Conservation (phyloP, 345 rosid species). For the Brassica nigra region DNA sequence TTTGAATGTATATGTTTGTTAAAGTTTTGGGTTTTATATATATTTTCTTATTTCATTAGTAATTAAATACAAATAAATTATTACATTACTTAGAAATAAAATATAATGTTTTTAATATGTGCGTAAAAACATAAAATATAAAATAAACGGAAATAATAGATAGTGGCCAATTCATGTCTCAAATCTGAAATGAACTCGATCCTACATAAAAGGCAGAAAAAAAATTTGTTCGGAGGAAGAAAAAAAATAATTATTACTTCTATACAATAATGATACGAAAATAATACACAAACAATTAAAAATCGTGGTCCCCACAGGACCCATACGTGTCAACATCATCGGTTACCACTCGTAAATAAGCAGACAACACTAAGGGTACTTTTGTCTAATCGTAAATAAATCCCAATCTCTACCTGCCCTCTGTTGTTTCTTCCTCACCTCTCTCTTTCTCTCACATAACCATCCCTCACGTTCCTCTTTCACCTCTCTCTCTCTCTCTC, state of each 20-base stretch:
- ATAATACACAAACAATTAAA: neutral
- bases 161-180: neutral
- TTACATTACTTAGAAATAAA: too few relatives aligned
- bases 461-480: constrained; percentile 30
- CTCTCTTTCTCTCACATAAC: constrained; percentile 17
- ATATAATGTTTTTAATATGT: too few relatives aligned
- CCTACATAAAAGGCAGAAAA: neutral
- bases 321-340: constrained; percentile 28
- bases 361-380: constrained; percentile 8
- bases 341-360: constrained; percentile 34
- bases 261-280: neutral
- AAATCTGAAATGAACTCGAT: neutral
- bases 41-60: too few relatives aligned
- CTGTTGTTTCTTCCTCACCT: constrained; percentile 32
- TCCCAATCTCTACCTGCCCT: constrained; percentile 41
- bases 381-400: constrained; percentile 13
- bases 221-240: neutral
- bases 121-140: too few relatives aligned
- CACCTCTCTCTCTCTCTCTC: neutral
- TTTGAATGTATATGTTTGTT: too few relatives aligned
- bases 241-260: neutral
- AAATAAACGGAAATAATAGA: too few relatives aligned
- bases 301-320: constrained; percentile 20
- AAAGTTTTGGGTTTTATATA: too few relatives aligned
- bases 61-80: too few relatives aligned